A percentile compares a stretch with the other conserved stretches of the same genome.
phyloP scores from a whole-genome alignment of 192 early-diverging fungal species.

The Polychytrium aggregatum region DNA sequence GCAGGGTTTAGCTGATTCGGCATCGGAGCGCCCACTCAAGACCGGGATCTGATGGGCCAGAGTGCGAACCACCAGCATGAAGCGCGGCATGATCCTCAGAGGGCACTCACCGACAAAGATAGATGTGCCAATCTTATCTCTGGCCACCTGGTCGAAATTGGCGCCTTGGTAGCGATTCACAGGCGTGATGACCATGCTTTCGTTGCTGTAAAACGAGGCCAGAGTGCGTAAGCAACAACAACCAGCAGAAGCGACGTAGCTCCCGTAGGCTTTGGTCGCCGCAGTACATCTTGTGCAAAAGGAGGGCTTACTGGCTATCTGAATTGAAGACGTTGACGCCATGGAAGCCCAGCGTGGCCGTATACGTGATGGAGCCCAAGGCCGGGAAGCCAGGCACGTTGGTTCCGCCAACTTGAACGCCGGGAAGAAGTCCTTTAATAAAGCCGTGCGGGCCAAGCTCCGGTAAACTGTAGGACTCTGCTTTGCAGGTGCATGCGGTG shows the following conservation, averaged over 20 bases:
- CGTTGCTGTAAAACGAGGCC: too few relatives aligned
- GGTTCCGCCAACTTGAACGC: slow-evolving; percentile 47
- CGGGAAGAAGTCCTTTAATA: slow-evolving; percentile 47
- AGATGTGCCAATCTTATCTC: slow-evolving; percentile 39
- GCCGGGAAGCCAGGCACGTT: slow-evolving; percentile 81
- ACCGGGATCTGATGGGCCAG: background rate
- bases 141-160: slow-evolving; percentile 43
- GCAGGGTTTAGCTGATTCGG: too few relatives aligned
- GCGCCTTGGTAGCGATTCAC: slow-evolving; percentile 37
- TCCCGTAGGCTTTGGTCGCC: too few relatives aligned
- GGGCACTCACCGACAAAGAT: slow-evolving; percentile 48
- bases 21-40: too few relatives aligned
- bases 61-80: too few relatives aligned
- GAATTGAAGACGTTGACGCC: slow-evolving; percentile 77
- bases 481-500: slow-evolving; percentile 34
- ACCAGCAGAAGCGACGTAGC: too few relatives aligned
- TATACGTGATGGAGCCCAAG: slow-evolving; percentile 66
- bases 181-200: slow-evolving; percentile 58
- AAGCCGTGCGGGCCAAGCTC: slow-evolving; percentile 37
- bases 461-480: slow-evolving; percentile 48
- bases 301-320: too few relatives aligned
- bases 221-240: too few relatives aligned
- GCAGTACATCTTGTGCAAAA: too few relatives aligned
- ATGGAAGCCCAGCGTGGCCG: slow-evolving; percentile 57
- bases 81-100: too few relatives aligned